phyloP scores from a whole-genome alignment of 768 basidiomycete genomes.

The Postia placenta region DNA sequence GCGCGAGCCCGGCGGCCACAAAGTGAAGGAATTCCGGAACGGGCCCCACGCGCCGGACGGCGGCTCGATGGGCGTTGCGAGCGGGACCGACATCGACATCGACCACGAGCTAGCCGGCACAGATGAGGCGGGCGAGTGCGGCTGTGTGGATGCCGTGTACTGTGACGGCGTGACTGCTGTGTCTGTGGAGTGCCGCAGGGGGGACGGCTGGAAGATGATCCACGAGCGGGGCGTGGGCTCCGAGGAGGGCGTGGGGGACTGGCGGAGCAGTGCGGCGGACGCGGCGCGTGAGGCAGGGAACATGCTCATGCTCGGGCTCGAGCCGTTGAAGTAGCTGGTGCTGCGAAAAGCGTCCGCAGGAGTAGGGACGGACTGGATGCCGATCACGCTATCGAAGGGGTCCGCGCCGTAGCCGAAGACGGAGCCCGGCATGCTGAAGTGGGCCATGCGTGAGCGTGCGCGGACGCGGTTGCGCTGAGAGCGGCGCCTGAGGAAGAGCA shows the following conservation, averaged over 20 bases:
- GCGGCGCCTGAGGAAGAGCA: not conserved
- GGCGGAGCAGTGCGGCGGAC: not conserved
- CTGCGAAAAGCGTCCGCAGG: conserved; percentile 4
- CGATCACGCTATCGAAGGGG: conserved; percentile 2
- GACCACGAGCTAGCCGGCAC: not conserved
- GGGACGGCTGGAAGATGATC: not conserved
- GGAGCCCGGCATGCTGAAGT: not conserved
- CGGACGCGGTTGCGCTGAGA: not conserved
- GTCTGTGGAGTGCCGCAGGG: not conserved
- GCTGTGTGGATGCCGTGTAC: not conserved
- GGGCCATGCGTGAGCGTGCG: not conserved
- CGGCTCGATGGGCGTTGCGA: not conserved
- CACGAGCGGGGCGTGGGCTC: conserved; percentile 2
- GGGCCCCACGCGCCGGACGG: not conserved
- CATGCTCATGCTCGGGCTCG: not conserved
- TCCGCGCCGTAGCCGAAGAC: conserved; percentile 2
- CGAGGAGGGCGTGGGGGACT: not conserved
- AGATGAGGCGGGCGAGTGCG: not conserved
- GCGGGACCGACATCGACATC: not conserved
- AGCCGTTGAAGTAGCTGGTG: not conserved
- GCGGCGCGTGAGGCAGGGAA: not conserved
- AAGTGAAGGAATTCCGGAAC: not conserved
- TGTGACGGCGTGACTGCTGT: not conserved
- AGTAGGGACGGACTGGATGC: conserved; percentile 2
- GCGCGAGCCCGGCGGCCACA: not conserved